Percentiles rank a stretch among this genome's conserved stretches.
Conservation (phyloP, 2,329 filamentous ascomycete genomes). For the Penicillium griseofulvum region DNA sequence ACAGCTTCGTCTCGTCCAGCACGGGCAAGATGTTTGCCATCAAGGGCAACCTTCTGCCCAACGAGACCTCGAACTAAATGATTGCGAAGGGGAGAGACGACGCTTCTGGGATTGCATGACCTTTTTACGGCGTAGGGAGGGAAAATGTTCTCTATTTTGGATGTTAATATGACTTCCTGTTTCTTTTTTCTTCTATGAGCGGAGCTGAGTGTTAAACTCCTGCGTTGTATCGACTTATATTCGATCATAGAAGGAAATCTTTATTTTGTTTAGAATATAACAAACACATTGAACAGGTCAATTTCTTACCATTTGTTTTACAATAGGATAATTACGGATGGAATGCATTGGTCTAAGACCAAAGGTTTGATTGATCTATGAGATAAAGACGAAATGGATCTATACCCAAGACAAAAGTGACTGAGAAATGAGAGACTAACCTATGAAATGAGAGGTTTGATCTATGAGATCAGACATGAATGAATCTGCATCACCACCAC, state of each 20-base stretch:
- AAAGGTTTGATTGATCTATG: background rate
- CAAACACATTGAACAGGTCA: constrained; percentile 8
- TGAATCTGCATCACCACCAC: background rate
- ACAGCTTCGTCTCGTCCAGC: constrained; percentile 88
- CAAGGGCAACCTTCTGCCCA: constrained; percentile 64
- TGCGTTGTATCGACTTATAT: constrained; percentile 19
- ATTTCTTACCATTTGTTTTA: background rate
- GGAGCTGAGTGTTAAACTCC: constrained; percentile 20
- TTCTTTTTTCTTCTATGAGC: constrained; percentile 34
- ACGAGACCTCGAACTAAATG: constrained; percentile 46
- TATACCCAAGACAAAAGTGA: no score
- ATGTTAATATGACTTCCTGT: constrained; percentile 41
- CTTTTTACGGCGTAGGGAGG: constrained; percentile 44
- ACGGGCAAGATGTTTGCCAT: constrained; percentile 98
- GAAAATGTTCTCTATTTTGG: constrained; percentile 41
- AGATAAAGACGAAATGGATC: no score
- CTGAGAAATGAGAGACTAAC: no score
- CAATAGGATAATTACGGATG: background rate
- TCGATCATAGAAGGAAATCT: constrained; percentile 22
- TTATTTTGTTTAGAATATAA: constrained; percentile 13
- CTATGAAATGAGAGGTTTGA: no score
- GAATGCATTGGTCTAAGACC: background rate
- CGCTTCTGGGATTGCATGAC: constrained; percentile 42
- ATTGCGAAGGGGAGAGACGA: constrained; percentile 27
- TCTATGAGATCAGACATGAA: background rate